phyloP scores from a whole-genome alignment of 2,329 filamentous ascomycete species.

The Paraphoma chrysanthemicola region DNA sequence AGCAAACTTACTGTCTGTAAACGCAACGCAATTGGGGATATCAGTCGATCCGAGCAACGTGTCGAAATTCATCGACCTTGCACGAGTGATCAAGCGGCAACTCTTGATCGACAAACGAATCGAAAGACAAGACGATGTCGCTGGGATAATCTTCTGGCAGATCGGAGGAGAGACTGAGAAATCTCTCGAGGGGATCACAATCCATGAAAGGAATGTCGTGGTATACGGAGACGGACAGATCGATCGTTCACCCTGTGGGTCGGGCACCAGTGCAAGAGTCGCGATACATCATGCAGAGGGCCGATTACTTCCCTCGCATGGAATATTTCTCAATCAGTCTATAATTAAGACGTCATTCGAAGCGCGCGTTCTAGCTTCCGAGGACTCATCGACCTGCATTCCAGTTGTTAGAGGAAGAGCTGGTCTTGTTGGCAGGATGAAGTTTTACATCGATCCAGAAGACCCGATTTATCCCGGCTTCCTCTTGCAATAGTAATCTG shows the following conservation, averaged over 20 bases:
- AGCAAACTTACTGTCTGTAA: background rate
- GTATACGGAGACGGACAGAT: conserved; percentile 17
- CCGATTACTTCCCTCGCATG: conserved; percentile 2
- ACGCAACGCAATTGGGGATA: background rate
- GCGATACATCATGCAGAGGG: conserved; percentile 13
- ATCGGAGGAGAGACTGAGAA: background rate
- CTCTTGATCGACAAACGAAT: background rate
- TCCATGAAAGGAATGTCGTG: conserved; percentile 12
- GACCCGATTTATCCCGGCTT: conserved; percentile 11
- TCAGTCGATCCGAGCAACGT: background rate
- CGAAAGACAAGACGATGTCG: background rate
- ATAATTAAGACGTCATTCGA: conserved; percentile 17
- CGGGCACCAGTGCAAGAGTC: conserved; percentile 15
- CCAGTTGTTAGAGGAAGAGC: conserved; percentile 11
- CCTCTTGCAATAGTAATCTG: background rate
- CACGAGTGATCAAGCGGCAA: background rate
- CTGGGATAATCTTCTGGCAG: background rate
- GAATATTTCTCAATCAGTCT: conserved; percentile 19
- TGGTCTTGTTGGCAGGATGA: conserved; percentile 14
- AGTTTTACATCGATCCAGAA: conserved; percentile 10
- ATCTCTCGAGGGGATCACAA: background rate
- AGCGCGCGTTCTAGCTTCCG: conserved; percentile 2
- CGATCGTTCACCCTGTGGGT: conserved; percentile 16
- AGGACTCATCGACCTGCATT: conserved; percentile 11
- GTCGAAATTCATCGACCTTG: background rate